Percentiles rank a stretch among this genome's conserved stretches.
Conservation (phyloP, 2,329 filamentous ascomycete species). For the Diaporthe aspalathi region DNA sequence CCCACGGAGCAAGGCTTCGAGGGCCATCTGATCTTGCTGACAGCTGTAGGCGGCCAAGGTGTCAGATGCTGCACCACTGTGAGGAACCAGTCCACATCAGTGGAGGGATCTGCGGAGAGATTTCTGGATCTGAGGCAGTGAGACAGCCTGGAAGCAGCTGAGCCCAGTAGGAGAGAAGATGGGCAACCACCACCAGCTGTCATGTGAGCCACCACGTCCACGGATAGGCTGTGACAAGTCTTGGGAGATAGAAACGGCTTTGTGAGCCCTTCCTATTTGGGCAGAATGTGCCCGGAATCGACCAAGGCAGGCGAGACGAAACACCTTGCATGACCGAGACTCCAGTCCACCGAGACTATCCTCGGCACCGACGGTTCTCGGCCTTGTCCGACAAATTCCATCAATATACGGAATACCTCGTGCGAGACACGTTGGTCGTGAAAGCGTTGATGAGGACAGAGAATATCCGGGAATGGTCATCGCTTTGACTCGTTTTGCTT, state of each 20-base stretch:
- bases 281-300: not conserved
- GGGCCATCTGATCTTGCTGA: slow-evolving; percentile 25
- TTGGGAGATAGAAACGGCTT: not conserved
- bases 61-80: slow-evolving; percentile 28
- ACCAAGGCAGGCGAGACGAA: not conserved
- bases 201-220: not conserved
- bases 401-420: not conserved
- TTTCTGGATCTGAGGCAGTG: slow-evolving; percentile 5
- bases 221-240: not conserved
- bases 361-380: slow-evolving; percentile 36
- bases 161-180: slow-evolving; percentile 19
- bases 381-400: slow-evolving; percentile 22
- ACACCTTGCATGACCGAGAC: slow-evolving; percentile 24
- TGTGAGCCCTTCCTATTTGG: slow-evolving; percentile 25
- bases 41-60: slow-evolving; percentile 27
- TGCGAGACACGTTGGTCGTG: slow-evolving; percentile 6
- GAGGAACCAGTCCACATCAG: not conserved
- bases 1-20: not conserved
- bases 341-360: slow-evolving; percentile 31
- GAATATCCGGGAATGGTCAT: not conserved
- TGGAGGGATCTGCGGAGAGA: not conserved
- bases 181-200: not conserved
- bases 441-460: not conserved
- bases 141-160: not conserved
- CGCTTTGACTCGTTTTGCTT: slow-evolving; percentile 22